Evolutionary conservation across 352 stramenopile species (phyloP), one percentile per base, ranked within the genome.

Genomic region (Phytopythium aichiense): DNA sequence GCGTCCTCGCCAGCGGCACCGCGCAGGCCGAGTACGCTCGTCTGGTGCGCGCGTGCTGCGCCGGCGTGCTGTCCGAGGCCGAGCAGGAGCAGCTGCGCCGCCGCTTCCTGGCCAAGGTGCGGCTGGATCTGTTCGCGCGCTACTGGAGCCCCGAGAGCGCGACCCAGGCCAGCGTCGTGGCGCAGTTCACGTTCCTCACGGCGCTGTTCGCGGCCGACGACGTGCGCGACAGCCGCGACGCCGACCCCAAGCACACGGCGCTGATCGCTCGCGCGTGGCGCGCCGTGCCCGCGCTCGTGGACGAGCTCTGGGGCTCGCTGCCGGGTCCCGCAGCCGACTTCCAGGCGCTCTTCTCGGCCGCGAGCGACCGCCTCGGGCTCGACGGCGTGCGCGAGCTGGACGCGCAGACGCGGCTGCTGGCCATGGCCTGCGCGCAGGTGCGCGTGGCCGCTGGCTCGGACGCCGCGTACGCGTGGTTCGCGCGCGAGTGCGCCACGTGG

Each of bases 111-210:
- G 33, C 20, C 31, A 58, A 58, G 4, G 52, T 58, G 30, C 8
- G 52, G 4, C 52, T 58, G 18, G 52, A 58, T 33, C 52, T 58
- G 51, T 56, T 56, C 51, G 31, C 51, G 28, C 51, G 51, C 51
- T 56, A 56, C 51, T 56, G 51, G 51, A 56, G 28, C 28, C 51
- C 51, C 0, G 51, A 40, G 51, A 56, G 31, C 31, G 31, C 30
- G 4, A 30, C 30, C 0, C 20, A 2, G 13, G 51, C 28, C 9
- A 33, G 28, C 16, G 51, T 56, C 30, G 51, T 56, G 28, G 51
- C 51, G 30, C 28, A 45, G 51, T 56, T 56, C 51, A 45, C 31
- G 16, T 56, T 56, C 51, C 51, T 56, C 30, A 56, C 51, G 28
- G 51, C 31, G 51, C 51, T 56, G 22, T 56, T 56, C 51, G 16